phyloP scores from a whole-genome alignment of 1,284 basidiomycete genomes.

The Kalmanozyma brasiliensis region DNA sequence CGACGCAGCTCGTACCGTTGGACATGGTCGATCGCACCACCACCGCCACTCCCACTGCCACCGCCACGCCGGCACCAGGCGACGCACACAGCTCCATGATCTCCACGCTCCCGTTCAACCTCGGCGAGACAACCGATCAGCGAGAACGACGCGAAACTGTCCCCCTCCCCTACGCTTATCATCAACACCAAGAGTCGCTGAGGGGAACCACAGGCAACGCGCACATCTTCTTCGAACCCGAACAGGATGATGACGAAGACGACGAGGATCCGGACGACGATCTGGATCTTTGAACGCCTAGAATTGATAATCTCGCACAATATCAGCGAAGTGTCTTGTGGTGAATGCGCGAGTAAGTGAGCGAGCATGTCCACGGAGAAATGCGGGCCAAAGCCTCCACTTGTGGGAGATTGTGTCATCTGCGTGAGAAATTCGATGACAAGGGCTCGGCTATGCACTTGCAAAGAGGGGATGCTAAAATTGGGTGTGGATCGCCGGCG shows the following conservation, averaged over 20 bases:
- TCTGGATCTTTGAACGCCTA: conserved; percentile 50
- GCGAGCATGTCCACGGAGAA: too few relatives aligned
- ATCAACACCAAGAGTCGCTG: conserved; percentile 29
- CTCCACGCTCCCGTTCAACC: conserved; percentile 54
- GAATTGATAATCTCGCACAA: too few relatives aligned
- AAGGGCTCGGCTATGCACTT: too few relatives aligned
- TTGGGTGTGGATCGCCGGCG: too few relatives aligned
- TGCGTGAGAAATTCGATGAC: too few relatives aligned
- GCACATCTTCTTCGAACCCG: conserved; percentile 63
- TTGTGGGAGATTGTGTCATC: not conserved
- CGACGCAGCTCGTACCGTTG: conserved; percentile 18
- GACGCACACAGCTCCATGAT: conserved; percentile 42
- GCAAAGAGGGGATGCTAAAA: too few relatives aligned
- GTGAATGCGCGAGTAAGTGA: not conserved
- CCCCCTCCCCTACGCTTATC: conserved; percentile 56
- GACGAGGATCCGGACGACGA: conserved; percentile 66
- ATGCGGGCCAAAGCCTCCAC: too few relatives aligned
- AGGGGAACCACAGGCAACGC: conserved; percentile 56
- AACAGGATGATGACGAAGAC: conserved; percentile 63
- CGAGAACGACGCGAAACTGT: conserved; percentile 52
- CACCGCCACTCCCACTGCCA: not conserved
- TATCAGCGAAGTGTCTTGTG: too few relatives aligned
- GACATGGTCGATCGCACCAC: conserved; percentile 29
- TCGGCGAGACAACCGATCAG: conserved; percentile 52
- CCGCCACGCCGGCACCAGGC: not conserved